Base-by-base conservation (phyloP, 2,329 filamentous ascomycete species). In the Ascochyta clinopodiicola region DNA sequence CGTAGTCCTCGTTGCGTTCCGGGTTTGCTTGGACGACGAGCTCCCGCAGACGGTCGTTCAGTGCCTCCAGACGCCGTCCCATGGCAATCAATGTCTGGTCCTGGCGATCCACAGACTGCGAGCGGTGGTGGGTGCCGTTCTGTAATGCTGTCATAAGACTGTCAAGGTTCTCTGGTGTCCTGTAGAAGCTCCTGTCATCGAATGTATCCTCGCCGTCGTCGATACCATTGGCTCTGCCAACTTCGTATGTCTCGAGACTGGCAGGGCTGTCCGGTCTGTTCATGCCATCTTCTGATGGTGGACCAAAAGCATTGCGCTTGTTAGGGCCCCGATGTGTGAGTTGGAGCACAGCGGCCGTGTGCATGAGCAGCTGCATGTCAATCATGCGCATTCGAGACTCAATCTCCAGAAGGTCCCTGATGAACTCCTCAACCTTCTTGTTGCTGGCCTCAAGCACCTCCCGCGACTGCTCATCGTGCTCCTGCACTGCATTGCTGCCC, bases 341-440 rank as follows among this genome's bases (percentile, higher is more conserved):
- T 71, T 96, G 92, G 49, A 99, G 79, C 35, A 99, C 91, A 39
- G 91, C 94, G 13, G 95, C 93, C 0, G 94, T 98, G 73, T 99
- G 95, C 73, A 94, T 88, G 45, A 98, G 79, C 39, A 99, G 79
- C 59, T 87, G 86, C 66, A 85, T 85, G 68, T 96, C 90, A 84
- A 55, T 89, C 84, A 78, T 92, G 87, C 56, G 89, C 80, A 62
- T 89, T 81, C 74, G 67, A n/a, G 90, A 90, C 75, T 97, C 91
- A 51, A 96, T 79, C 56, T 84, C 84, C 78, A 90, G 91, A 34
- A 98, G 79, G 67, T 96, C 91, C 36, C 87, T 82, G 3, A 92
- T 88, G 52, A 98, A 79, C 56, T 95, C 90, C 64, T 97, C 92
- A 65, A 94, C 96, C 75, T 90, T 94, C 64, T 85, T 87, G 71